A percentile compares a stretch with the other conserved stretches of the same genome.
These are phyloP conservation scores for Colletotrichum truncatum DNA, from an alignment of 2,329 filamentous ascomycete species.

Conservation along the genomic window DNA sequence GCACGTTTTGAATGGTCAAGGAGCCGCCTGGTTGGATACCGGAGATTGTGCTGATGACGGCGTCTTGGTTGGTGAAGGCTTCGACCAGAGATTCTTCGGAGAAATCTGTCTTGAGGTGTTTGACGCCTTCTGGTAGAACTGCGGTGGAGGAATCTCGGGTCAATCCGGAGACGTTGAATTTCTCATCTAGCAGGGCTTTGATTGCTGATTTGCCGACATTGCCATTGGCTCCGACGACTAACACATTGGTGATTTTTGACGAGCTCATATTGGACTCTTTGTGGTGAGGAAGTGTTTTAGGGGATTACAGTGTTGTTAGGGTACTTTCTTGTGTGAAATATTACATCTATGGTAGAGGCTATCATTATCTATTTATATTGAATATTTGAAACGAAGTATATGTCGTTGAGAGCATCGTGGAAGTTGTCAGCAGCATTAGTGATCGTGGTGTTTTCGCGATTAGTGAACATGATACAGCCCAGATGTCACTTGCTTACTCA, in stretches of 20 bases:
- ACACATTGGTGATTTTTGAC: not conserved
- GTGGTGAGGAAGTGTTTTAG: not conserved
- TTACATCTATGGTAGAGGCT: no score
- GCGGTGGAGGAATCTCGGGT: not conserved
- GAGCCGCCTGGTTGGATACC: no score
- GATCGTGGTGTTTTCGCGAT: no score
- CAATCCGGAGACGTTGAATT: not conserved
- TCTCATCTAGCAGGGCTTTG: not conserved
- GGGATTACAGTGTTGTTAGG: no score
- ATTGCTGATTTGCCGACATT: not conserved
- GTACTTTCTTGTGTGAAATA: no score
- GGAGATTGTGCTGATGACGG: no score
- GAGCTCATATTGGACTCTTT: not conserved
- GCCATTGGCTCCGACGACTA: slow-evolving; percentile 2
- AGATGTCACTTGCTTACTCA: no score
- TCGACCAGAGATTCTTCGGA: not conserved
- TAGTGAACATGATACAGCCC: no score
- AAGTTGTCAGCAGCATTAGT: no score
- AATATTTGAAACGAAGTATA: no score
- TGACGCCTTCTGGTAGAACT: not conserved
- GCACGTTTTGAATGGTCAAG: not conserved
- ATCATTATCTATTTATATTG: no score
- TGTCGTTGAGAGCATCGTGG: no score
- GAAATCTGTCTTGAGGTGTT: not conserved
- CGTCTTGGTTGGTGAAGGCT: not conserved